Percentiles rank a stretch among this genome's conserved stretches.
Evolutionary conservation across 139 green algal genomes (phyloP).

Genomic region (Picochlorum sp.): DNA sequence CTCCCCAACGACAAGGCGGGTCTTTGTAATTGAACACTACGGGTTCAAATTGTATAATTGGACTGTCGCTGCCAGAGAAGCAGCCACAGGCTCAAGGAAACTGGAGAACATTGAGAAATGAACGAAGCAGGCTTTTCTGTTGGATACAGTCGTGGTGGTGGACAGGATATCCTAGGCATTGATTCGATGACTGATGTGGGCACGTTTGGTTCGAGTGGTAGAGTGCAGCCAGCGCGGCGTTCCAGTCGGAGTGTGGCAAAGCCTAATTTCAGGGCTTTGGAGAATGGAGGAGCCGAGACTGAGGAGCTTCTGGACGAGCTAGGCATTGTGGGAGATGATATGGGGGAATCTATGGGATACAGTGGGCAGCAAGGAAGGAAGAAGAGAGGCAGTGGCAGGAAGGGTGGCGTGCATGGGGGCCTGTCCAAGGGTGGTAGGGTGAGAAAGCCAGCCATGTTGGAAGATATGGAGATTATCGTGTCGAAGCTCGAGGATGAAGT

Average conservation of each 20-base stretch:
- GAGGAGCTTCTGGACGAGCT: no score
- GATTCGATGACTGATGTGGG: no score
- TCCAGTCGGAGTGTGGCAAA: slow-evolving; percentile 5
- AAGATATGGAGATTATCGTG: slow-evolving; percentile 2
- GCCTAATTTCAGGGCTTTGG: slow-evolving; percentile 10
- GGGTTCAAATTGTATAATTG: no score
- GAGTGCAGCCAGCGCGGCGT: no score
- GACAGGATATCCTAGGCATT: no score
- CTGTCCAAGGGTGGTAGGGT: neutral
- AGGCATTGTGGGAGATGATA: neutral
- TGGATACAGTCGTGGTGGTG: no score
- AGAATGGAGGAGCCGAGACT: neutral
- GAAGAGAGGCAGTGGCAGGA: neutral
- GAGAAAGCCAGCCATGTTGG: slow-evolving; percentile 5
- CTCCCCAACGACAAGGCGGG: accelerated
- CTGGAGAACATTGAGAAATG: no score
- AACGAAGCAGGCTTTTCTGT: no score
- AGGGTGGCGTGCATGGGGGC: neutral
- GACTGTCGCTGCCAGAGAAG: no score
- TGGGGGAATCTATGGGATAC: neutral
- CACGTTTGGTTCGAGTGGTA: no score
- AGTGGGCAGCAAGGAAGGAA: neutral
- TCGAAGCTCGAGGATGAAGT: neutral
- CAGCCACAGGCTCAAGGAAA: no score
- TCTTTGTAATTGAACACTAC: no score